phyloP scores from a whole-genome alignment of 495 filamentous ascomycete genomes.

The Podospora bellae-mahoneyi region DNA sequence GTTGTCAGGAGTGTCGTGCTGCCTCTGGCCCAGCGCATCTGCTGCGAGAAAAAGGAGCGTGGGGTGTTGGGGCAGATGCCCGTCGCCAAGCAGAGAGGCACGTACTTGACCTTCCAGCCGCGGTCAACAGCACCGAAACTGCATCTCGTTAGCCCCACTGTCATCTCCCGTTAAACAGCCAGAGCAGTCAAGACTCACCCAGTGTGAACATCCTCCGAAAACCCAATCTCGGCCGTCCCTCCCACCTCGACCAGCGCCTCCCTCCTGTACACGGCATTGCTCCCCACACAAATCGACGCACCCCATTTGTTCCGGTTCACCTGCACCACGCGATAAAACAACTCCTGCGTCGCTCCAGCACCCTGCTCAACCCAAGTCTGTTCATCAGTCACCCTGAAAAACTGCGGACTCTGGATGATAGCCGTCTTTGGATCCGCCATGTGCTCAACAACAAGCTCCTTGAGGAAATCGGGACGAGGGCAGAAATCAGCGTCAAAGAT shows the following conservation, averaged over 20 bases:
- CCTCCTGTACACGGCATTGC: slow-evolving; percentile 32
- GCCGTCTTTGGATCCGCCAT: slow-evolving; percentile 32
- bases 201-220: slow-evolving; percentile 36
- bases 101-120: slow-evolving; percentile 37
- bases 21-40: slow-evolving; percentile 37
- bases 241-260: slow-evolving; percentile 30
- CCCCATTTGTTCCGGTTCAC: slow-evolving; percentile 34
- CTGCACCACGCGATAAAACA: slow-evolving; percentile 37
- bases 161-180: background rate
- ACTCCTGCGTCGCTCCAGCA: slow-evolving; percentile 34
- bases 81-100: slow-evolving; percentile 33
- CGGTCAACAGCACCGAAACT: slow-evolving; percentile 35
- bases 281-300: slow-evolving; percentile 35
- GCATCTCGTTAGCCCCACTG: background rate
- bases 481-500: slow-evolving; percentile 40
- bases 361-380: slow-evolving; percentile 39
- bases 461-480: slow-evolving; percentile 30
- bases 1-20: slow-evolving; percentile 34
- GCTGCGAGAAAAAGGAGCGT: slow-evolving; percentile 35
- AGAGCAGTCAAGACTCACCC: slow-evolving; percentile 22
- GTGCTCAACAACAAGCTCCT: slow-evolving; percentile 33
- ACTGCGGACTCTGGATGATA: slow-evolving; percentile 33
- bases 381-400: slow-evolving; percentile 31
- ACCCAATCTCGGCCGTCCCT: slow-evolving; percentile 35
- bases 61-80: slow-evolving; percentile 37